phyloP scores from a whole-genome alignment of 2,329 filamentous ascomycete genomes.

The Xylariaceae sp. region DNA sequence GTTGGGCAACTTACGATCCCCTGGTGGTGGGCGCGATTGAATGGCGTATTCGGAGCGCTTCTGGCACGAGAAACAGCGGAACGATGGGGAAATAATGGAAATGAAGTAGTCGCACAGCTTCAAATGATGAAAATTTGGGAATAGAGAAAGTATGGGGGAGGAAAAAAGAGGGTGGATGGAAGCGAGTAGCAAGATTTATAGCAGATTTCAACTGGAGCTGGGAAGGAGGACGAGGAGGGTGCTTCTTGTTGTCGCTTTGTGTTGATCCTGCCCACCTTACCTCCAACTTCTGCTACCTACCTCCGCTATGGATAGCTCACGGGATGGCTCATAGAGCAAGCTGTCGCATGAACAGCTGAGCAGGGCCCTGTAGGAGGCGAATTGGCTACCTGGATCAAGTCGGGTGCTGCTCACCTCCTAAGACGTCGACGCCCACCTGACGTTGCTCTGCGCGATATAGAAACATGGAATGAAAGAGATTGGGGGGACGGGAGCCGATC shows the following conservation, averaged over 20 bases:
- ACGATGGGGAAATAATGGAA: conserved; percentile 3
- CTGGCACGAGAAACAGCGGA: conserved; percentile 6
- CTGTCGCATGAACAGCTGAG: too few species aligned
- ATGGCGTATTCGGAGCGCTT: not conserved
- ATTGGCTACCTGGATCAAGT: too few species aligned
- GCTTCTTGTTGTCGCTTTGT: conserved; percentile 3
- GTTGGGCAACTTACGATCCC: conserved; percentile 1
- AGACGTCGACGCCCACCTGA: not conserved
- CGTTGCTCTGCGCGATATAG: conserved; percentile 6
- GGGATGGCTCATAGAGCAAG: too few species aligned
- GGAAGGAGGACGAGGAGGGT: conserved; percentile 6
- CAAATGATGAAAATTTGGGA: conserved; percentile 5
- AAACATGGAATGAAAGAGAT: conserved; percentile 2
- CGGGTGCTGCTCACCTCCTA: not conserved
- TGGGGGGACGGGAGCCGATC: too few species aligned
- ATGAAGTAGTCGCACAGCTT: conserved; percentile 5
- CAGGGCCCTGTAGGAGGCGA: too few species aligned
- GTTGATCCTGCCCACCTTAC: too few species aligned
- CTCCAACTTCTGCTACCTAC: too few species aligned
- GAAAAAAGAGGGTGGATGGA: conserved; percentile 14
- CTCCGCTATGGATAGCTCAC: too few species aligned
- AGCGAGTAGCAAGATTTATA: conserved; percentile 10
- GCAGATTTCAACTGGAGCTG: conserved; percentile 7
- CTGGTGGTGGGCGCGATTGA: conserved; percentile 1
- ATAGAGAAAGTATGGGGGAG: conserved; percentile 12